Conservation (phyloP, 169 alveolate genomes). For the Eimeria falciformis region DNA sequence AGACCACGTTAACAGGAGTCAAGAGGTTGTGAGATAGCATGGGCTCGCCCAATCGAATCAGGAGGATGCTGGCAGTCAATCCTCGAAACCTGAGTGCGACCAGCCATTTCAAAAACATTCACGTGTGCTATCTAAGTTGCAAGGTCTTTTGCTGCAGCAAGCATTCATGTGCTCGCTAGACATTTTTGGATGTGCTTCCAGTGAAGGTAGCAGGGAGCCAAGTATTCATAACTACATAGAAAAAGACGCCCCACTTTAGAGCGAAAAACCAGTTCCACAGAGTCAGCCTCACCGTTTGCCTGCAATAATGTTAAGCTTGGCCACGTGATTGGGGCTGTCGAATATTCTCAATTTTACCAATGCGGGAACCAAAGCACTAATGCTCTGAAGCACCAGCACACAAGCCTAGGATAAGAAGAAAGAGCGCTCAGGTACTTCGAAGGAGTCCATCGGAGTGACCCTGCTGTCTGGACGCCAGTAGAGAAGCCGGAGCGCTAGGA, state of each 20-base stretch:
- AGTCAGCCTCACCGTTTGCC: slow-evolving; percentile 19
- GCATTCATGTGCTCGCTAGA: no score
- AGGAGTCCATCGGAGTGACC: no score
- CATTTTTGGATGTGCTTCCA: no score
- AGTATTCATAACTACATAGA: no score
- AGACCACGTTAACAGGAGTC: slow-evolving; percentile 27
- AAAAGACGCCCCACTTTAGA: no score
- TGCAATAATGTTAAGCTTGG: slow-evolving; percentile 22
- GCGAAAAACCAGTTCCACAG: not conserved
- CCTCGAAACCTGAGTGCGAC: slow-evolving; percentile 65
- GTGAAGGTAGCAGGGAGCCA: no score
- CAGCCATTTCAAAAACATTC: no score
- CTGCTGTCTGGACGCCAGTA: no score
- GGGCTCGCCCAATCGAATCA: slow-evolving; percentile 49
- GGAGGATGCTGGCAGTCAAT: not conserved
- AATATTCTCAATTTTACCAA: slow-evolving; percentile 3
- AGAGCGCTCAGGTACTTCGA: no score
- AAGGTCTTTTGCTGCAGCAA: no score
- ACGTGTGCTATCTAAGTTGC: no score
- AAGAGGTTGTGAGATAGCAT: slow-evolving; percentile 5
- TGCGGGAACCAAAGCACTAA: not conserved
- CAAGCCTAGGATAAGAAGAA: not conserved
- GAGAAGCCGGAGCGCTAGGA: not conserved
- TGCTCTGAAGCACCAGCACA: not conserved
- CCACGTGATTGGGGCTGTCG: not conserved